Percentiles rank a stretch among this genome's conserved stretches.
Evolutionary conservation across 2,329 filamentous ascomycete species (phyloP).

Genomic region (Pochonia chlamydosporia): DNA sequence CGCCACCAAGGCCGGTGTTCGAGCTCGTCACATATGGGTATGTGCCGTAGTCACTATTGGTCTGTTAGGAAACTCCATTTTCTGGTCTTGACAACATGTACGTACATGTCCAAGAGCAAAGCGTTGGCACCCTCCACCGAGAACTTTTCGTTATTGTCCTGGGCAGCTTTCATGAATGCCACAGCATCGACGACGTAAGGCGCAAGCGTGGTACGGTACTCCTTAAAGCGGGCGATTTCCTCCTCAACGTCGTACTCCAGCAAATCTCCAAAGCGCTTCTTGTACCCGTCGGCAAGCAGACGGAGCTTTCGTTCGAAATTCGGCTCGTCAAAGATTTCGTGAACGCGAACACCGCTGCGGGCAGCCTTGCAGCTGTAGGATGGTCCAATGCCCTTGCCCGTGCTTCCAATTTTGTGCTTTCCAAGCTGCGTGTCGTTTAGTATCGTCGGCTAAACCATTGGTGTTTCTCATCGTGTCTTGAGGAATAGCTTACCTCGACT

Average conservation of each 20-base stretch:
- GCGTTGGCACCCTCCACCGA: conserved; percentile 59
- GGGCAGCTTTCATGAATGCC: conserved; percentile 55
- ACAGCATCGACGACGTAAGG: conserved; percentile 63
- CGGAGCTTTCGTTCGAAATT: conserved; percentile 63
- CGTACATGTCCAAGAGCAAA: conserved; percentile 7
- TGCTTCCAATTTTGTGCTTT: conserved; percentile 28
- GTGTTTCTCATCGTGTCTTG: background rate
- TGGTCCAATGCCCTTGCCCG: conserved; percentile 24
- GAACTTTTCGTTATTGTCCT: conserved; percentile 52
- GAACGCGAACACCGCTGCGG: conserved; percentile 60
- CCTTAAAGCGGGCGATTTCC: conserved; percentile 58
- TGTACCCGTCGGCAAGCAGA: conserved; percentile 51
- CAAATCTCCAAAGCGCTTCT: conserved; percentile 63
- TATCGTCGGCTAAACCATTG: conserved; percentile 8
- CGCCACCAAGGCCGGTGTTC: conserved; percentile 20
- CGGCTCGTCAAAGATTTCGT: conserved; percentile 62
- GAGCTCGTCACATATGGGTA: conserved; percentile 19
- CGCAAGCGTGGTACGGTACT: conserved; percentile 50
- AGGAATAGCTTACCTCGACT: conserved; percentile 34
- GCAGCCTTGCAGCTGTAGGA: conserved; percentile 16
- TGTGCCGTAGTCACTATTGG: conserved; percentile 12
- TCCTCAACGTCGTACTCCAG: conserved; percentile 62
- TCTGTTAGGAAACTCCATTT: background rate
- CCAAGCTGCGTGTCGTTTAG: conserved; percentile 1
- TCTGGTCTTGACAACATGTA: too few species aligned